Conservation (phyloP, 345 rosid genomes). For the Anastatica hierochuntica region DNA sequence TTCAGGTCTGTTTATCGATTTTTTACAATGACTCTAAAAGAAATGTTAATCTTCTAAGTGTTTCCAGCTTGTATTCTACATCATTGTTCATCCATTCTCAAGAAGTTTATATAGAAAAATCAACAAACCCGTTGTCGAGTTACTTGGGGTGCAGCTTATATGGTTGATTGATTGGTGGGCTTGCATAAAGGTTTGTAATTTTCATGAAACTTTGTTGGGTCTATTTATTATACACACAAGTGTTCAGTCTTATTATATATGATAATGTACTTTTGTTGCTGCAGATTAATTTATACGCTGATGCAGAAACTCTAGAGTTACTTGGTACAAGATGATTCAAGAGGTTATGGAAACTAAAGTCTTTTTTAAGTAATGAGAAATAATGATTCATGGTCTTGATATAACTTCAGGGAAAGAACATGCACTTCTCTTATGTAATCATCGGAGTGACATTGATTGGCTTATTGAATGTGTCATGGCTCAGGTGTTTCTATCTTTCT, state of each 20-base stretch:
- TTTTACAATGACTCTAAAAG: no score
- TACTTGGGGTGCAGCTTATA: constrained; percentile 50
- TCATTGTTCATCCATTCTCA: constrained; percentile 40
- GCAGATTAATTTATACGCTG: constrained; percentile 46
- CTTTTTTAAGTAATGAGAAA: background rate
- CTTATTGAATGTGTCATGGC: no score
- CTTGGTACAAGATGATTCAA: constrained; percentile 28
- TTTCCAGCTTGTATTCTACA: constrained; percentile 36
- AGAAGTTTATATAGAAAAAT: constrained; percentile 34
- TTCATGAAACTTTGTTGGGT: background rate
- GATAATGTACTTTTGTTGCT: background rate
- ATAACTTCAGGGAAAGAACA: constrained; percentile 47
- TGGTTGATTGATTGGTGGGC: constrained; percentile 74
- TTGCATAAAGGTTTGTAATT: constrained; percentile 34
- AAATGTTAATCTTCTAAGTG: no score
- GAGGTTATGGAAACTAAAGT: background rate
- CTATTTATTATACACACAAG: background rate
- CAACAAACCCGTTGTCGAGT: constrained; percentile 35
- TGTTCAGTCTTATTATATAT: background rate
- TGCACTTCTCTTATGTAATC: constrained; percentile 44
- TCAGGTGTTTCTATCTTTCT: constrained; percentile 32
- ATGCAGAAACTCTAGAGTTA: constrained; percentile 35
- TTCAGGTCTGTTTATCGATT: constrained; percentile 30
- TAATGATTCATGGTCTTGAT: background rate
- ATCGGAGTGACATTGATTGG: constrained; percentile 52